Conservation (phyloP, 768 basidiomycete genomes). For the Omphalotus guepiniiformis region DNA sequence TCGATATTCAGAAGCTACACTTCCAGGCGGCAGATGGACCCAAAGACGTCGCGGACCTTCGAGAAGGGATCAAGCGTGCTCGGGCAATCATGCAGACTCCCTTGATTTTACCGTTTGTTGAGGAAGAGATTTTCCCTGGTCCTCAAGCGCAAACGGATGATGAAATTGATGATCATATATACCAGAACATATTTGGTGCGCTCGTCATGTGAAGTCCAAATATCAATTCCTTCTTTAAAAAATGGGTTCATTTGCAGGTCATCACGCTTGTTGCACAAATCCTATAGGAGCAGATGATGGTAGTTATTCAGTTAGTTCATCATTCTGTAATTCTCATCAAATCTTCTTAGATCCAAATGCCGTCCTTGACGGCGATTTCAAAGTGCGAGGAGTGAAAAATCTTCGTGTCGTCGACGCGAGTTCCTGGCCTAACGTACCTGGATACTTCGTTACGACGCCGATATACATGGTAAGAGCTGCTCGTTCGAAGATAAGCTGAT, state of each 20-base stretch:
- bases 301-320: slow-evolving; percentile 3
- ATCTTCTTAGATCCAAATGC: slow-evolving; percentile 20
- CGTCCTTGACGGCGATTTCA: slow-evolving; percentile 27
- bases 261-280: slow-evolving; percentile 29
- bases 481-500: neutral
- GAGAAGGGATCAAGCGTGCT: slow-evolving; percentile 22
- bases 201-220: neutral
- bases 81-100: slow-evolving; percentile 16
- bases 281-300: slow-evolving; percentile 23
- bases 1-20: slow-evolving; percentile 26
- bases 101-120: slow-evolving; percentile 11
- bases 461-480: slow-evolving; percentile 25
- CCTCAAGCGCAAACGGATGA: slow-evolving; percentile 16
- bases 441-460: slow-evolving; percentile 27
- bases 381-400: slow-evolving; percentile 24
- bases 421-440: slow-evolving; percentile 26
- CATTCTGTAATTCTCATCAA: neutral
- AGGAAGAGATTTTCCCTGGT: slow-evolving; percentile 20
- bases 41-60: slow-evolving; percentile 22
- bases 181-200: slow-evolving; percentile 24
- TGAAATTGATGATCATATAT: slow-evolving; percentile 21
- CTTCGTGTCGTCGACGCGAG: slow-evolving; percentile 29
- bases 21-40: slow-evolving; percentile 23
- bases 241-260: slow-evolving; percentile 15
- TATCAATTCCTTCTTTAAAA: neutral